Conservation (phyloP, 108 stramenopile genomes). For the Licmophora abbreviata region DNA sequence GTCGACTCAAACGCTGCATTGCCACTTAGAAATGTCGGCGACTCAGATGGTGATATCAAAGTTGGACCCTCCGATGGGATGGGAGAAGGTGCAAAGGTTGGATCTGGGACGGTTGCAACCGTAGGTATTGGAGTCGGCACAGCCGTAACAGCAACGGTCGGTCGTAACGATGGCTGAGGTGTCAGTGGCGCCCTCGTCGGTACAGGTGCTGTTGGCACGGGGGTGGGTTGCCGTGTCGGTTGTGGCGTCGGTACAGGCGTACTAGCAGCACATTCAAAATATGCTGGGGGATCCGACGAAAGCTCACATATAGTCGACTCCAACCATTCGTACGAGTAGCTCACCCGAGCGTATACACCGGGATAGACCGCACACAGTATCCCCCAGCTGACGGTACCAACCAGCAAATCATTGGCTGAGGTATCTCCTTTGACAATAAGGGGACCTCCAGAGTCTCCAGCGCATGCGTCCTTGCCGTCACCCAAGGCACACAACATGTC, state of each 20-base stretch:
- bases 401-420: constrained; percentile 6
- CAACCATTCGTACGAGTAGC: constrained; percentile 21
- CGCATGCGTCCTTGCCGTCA: constrained; percentile 44
- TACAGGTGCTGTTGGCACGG: neutral
- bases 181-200: neutral
- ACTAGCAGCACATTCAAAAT: constrained; percentile 1
- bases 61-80: no score
- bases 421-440: constrained; percentile 1
- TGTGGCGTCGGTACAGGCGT: neutral
- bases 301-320: constrained; percentile 20
- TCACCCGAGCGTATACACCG: constrained; percentile 42
- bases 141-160: neutral
- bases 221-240: neutral
- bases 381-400: constrained; percentile 30
- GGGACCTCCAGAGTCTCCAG: constrained; percentile 30
- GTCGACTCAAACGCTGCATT: no score
- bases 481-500: constrained; percentile 54
- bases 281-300: constrained; percentile 21
- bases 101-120: neutral
- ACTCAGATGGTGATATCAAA: no score
- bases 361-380: constrained; percentile 24
- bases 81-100: neutral
- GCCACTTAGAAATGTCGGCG: no score
- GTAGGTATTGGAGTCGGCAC: neutral
- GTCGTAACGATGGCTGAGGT: neutral